Conservation (phyloP, 371 early-diverging fungal genomes). For the Syncephalis fuscata region DNA sequence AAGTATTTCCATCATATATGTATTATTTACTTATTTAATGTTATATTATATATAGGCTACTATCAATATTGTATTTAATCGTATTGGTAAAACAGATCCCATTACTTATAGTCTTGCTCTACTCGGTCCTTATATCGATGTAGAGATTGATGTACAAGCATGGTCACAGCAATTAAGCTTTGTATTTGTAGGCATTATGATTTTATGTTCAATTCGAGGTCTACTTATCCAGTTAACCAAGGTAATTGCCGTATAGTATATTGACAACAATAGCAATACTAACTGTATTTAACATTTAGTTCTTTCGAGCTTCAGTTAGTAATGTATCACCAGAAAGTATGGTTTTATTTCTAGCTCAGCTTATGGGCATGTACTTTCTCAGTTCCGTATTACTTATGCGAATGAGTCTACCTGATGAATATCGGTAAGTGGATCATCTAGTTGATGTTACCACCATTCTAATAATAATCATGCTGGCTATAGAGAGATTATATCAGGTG, state of each 20-base stretch:
- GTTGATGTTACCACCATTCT: neutral
- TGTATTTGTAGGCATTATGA: constrained; percentile 75
- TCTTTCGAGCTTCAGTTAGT: constrained; percentile 41
- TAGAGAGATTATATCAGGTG: constrained; percentile 59
- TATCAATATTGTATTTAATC: constrained; percentile 58
- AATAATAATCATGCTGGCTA: no score
- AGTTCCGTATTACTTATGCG: constrained; percentile 83
- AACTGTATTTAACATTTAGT: constrained; percentile 9
- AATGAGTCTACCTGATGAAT: constrained; percentile 63
- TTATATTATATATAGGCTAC: constrained; percentile 28
- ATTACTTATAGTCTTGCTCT: constrained; percentile 62
- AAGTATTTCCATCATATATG: constrained; percentile 6
- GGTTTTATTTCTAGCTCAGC: constrained; percentile 62
- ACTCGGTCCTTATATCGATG: constrained; percentile 39
- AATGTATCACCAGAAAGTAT: constrained; percentile 47
- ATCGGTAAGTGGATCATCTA: constrained; percentile 23
- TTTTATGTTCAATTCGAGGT: constrained; percentile 70
- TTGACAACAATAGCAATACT: no score
- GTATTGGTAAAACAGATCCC: constrained; percentile 66
- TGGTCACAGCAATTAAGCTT: constrained; percentile 90
- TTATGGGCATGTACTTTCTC: constrained; percentile 88
- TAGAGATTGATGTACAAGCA: constrained; percentile 49
- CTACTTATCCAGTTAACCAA: constrained; percentile 67
- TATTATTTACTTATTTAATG: neutral
- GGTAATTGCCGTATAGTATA: constrained; percentile 10